Percentiles rank a stretch among this genome's conserved stretches.
These are phyloP conservation scores for Mikania micrantha DNA, from an alignment of 129 eudicot genomes.

Conservation along the genomic window DNA sequence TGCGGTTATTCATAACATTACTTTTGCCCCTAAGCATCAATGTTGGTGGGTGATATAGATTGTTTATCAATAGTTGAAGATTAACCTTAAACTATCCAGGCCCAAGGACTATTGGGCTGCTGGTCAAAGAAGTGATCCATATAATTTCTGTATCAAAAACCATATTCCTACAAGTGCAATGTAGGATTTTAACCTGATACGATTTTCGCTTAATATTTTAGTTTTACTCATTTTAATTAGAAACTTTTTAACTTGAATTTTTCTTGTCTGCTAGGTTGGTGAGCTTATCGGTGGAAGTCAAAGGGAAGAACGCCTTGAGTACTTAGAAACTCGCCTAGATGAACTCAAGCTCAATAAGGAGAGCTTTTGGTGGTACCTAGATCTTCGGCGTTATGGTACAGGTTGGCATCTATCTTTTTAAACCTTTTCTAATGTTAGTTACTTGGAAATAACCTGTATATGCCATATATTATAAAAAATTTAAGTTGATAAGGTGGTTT, in stretches of 20 bases:
- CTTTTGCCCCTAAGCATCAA: not conserved
- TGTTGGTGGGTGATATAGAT: not conserved
- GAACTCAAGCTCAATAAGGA: slow-evolving; percentile 73
- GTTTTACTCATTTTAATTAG: not conserved
- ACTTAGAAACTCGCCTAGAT: slow-evolving; percentile 65
- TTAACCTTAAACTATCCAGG: not conserved
- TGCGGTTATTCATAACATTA: not conserved
- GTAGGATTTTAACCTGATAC: not conserved
- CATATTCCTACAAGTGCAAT: not conserved
- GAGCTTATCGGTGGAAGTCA: slow-evolving; percentile 99
- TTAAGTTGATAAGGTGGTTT: not conserved
- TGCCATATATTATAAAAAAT: not conserved
- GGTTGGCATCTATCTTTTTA: slow-evolving; percentile 35
- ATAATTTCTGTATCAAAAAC: not conserved
- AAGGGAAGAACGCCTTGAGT: slow-evolving; percentile 95
- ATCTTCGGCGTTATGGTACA: slow-evolving; percentile 96
- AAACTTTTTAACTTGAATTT: not conserved
- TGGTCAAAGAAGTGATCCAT: not conserved
- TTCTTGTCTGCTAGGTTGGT: slow-evolving; percentile 57
- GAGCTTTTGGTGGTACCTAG: slow-evolving; percentile 98
- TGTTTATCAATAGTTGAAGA: not conserved
- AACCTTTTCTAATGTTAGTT: not conserved
- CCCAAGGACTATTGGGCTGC: not conserved
- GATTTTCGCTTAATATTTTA: not conserved
- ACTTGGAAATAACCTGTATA: not conserved